Percentiles rank a stretch among this genome's conserved stretches.
Conservation (phyloP, 768 basidiomycete genomes). For the Suillus hirtellus region DNA sequence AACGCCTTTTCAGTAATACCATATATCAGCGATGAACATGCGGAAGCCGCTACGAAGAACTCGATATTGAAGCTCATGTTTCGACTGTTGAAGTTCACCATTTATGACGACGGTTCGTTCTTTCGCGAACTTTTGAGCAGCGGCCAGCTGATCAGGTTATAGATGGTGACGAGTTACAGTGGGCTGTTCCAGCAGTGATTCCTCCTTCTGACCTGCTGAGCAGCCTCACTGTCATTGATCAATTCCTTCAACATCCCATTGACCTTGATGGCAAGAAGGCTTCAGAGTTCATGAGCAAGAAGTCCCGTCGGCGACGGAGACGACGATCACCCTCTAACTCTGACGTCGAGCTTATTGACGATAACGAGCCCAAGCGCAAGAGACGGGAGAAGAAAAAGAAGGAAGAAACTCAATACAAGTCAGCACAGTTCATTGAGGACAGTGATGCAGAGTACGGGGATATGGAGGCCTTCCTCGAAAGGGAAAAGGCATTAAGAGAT, state of each 20-base stretch:
- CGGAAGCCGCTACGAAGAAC: constrained; percentile 75
- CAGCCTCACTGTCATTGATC: constrained; percentile 73
- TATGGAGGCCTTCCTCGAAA: constrained; percentile 80
- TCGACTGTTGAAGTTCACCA: constrained; percentile 71
- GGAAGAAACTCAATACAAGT: constrained; percentile 79
- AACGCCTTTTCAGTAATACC: constrained; percentile 61
- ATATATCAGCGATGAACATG: constrained; percentile 72
- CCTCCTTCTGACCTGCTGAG: constrained; percentile 66
- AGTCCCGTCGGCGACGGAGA: constrained; percentile 51
- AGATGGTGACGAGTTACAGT: constrained; percentile 77
- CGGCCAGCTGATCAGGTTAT: constrained; percentile 12
- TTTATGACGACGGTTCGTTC: constrained; percentile 62
- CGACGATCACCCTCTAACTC: constrained; percentile 50
- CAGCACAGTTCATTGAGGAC: constrained; percentile 89
- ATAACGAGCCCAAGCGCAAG: constrained; percentile 36
- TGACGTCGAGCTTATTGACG: constrained; percentile 36
- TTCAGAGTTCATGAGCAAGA: constrained; percentile 68
- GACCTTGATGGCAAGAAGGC: constrained; percentile 79
- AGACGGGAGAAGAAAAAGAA: constrained; percentile 55
- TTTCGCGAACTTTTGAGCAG: neutral
- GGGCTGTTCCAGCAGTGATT: constrained; percentile 80
- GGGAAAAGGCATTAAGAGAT: constrained; percentile 64
- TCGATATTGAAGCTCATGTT: constrained; percentile 82
- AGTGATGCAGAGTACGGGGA: constrained; percentile 83
- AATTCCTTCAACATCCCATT: constrained; percentile 81